A percentile compares a stretch with the other conserved stretches of the same genome.
Evolutionary conservation across 192 early-diverging fungal genomes (phyloP).

Genomic region (Geranomyces variabilis): DNA sequence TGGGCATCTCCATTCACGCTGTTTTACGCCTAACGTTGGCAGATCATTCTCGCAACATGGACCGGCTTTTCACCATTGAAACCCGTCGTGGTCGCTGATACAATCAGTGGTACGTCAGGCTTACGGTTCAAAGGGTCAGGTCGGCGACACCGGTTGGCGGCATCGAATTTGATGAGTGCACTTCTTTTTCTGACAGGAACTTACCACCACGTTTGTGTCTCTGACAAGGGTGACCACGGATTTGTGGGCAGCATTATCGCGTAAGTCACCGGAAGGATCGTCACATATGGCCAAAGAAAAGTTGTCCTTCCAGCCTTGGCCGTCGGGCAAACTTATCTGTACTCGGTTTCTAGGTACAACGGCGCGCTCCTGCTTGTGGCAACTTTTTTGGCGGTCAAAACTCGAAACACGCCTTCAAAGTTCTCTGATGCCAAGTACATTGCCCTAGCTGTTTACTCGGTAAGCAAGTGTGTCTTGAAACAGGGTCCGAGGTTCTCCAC

Average conservation of each 20-base stretch:
- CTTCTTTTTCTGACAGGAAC: neutral
- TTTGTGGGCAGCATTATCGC: conserved; percentile 12
- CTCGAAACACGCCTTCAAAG: neutral
- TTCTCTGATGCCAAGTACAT: conserved; percentile 12
- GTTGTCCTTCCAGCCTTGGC: too few species aligned
- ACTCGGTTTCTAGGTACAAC: conserved; percentile 22
- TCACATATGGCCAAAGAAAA: too few species aligned
- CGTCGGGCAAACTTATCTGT: too few species aligned
- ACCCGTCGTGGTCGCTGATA: neutral
- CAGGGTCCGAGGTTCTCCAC: too few species aligned
- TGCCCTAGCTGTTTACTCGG: conserved; percentile 18
- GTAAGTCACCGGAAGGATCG: neutral
- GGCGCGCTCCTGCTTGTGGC: conserved; percentile 1
- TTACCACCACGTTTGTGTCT: conserved; percentile 4
- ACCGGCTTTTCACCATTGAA: conserved; percentile 13
- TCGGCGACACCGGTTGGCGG: too few species aligned
- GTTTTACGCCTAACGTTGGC: too few species aligned
- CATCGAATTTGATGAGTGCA: too few species aligned
- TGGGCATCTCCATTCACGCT: too few species aligned
- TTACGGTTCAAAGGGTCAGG: too few species aligned
- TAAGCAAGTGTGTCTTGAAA: neutral
- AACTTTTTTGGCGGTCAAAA: conserved; percentile 7
- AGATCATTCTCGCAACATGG: conserved; percentile 7
- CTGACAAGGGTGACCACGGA: neutral
- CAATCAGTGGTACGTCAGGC: neutral